Evolutionary conservation across 2,329 filamentous ascomycete species (phyloP).

Genomic region (Trichoderma harzianum): DNA sequence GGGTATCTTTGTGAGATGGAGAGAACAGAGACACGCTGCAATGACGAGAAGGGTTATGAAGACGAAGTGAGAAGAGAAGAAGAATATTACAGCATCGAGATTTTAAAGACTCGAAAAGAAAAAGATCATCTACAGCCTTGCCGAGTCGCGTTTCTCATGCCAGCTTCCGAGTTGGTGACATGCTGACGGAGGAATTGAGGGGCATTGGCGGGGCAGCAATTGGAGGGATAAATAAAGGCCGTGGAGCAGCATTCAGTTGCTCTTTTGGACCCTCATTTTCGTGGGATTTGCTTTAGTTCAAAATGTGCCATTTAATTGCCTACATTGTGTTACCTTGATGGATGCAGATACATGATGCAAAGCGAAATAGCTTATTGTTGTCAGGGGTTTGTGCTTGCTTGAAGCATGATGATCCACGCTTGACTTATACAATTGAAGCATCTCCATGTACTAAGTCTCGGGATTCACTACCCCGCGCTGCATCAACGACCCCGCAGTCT

Average conservation of each 20-base stretch:
- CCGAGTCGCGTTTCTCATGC: not conserved
- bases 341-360: not conserved
- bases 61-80: not conserved
- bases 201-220: constrained; percentile 29
- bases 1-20: not conserved
- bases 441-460: not conserved
- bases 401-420: not conserved
- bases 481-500: constrained; percentile 4
- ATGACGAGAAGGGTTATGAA: not conserved
- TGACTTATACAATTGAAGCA: not conserved
- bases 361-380: not conserved
- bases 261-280: not conserved
- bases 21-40: not conserved
- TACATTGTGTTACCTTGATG: not conserved
- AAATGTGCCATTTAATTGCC: not conserved
- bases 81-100: not conserved
- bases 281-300: not conserved
- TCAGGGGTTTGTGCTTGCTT: not conserved
- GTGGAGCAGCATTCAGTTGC: not conserved
- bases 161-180: not conserved
- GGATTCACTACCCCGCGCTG: constrained; percentile 9
- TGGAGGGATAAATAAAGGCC: constrained; percentile 28
- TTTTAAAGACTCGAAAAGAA: not conserved
- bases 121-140: not conserved
- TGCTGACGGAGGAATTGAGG: constrained; percentile 38